Conservation (phyloP, 169 alveolate genomes). For the Perkinsus chesapeaki region DNA sequence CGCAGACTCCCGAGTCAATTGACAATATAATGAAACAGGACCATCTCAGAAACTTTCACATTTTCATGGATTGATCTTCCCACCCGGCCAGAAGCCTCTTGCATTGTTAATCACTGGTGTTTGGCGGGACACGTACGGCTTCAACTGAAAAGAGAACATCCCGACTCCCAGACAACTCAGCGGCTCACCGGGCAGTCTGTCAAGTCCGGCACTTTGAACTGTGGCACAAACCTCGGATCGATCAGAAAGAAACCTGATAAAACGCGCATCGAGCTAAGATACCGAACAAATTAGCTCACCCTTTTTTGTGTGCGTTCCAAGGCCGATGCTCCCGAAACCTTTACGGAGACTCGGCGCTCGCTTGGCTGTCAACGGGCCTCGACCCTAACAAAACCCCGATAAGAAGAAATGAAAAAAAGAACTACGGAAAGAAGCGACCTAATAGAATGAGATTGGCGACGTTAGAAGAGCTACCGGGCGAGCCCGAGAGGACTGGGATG, state of each 20-base stretch:
- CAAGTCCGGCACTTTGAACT: constrained; percentile 14
- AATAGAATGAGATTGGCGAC: no score
- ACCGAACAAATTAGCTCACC: not conserved
- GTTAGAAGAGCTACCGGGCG: not conserved
- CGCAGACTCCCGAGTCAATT: no score
- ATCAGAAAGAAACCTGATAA: not conserved
- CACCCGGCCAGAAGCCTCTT: constrained; percentile 6
- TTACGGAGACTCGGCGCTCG: constrained; percentile 16
- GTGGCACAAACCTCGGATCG: constrained; percentile 8
- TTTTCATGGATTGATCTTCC: not conserved
- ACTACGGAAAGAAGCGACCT: no score
- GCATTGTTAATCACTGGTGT: constrained; percentile 14
- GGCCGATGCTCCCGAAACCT: constrained; percentile 8
- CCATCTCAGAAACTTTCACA: not conserved
- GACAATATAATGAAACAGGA: not conserved
- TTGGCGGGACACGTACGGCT: constrained; percentile 10
- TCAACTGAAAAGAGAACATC: not conserved
- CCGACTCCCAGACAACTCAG: not conserved
- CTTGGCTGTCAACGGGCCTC: constrained; percentile 8
- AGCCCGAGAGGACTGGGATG: no score
- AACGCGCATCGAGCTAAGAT: not conserved
- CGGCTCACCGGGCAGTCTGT: not conserved
- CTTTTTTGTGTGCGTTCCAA: constrained; percentile 12
- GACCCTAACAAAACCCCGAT: not conserved
- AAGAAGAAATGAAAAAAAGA: no score